Evolutionary conservation across 2,329 filamentous ascomycete species (phyloP), one percentile per base, ranked within the genome.

Genomic region (Monosporascus ibericus): DNA sequence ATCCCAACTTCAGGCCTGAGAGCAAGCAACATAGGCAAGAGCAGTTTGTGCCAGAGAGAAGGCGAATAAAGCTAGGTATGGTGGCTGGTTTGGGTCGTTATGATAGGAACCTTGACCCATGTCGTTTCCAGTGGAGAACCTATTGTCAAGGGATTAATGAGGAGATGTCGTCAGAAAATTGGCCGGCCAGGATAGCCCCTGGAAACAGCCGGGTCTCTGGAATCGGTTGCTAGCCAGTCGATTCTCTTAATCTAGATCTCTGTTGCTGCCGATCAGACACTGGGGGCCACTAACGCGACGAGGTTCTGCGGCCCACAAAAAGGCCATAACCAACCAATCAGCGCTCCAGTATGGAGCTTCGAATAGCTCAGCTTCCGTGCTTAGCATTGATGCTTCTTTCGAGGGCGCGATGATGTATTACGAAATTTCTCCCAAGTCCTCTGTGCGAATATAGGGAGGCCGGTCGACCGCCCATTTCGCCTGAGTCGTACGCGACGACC

Each of bases 51-150:
- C 52, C 56, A 53, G 53, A 55, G 50, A 57, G 52, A 42, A 53
- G 56, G 48, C 56, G 60, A 60, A 63, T 64, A 58, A 55, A 47
- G 20, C 30, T 34, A 14, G 30, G 30, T 34, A 34, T 14, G 30
- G 30, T 34, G 30, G 30, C 30, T 34, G 11, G 53, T 55, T 53
- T 54, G 54, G 54, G 57, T 59, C 53, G 56, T 59, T 46, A 56
- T 62, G 56, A 57, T 60, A 67, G 59, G 63, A 72, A 63, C 70
- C 70, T 64, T 67, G 70, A 71, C 71, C 71, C 71, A 70, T 71
- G 70, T 68, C 64, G 63, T 68, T 61, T 64, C 54, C 56, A 58
- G 59, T 55, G 57, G 53, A 58, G 56, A 47, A 49, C 46, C 47
- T 42, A 49, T 51, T 56, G 57, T 52, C 56, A 53, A 53, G 55